Evolutionary conservation across 1,284 basidiomycete genomes (phyloP).

Genomic region (Ceratobasidium sp.): DNA sequence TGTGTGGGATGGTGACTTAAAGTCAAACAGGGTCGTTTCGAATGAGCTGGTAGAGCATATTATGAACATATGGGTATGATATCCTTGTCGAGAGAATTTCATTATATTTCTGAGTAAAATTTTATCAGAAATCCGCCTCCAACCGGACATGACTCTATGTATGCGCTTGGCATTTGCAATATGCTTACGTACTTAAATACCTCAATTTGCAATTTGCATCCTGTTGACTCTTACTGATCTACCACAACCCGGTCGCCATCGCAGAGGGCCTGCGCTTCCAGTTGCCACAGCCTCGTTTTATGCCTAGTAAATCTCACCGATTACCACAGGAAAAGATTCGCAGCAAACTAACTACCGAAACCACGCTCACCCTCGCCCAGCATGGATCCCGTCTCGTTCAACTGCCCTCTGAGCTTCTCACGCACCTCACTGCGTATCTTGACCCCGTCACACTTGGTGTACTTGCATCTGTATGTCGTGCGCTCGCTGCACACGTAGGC

Average conservation of each 20-base stretch:
- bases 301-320: conserved; percentile 47
- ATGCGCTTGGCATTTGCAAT: background rate
- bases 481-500: conserved; percentile 68
- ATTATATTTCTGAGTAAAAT: too few species aligned
- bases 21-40: too few species aligned
- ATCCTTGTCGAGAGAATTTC: too few species aligned
- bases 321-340: conserved; percentile 49
- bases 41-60: too few species aligned
- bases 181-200: background rate
- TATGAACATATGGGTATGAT: too few species aligned
- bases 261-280: conserved; percentile 22
- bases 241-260: conserved; percentile 17
- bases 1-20: too few species aligned
- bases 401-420: conserved; percentile 72
- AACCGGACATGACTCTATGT: too few species aligned
- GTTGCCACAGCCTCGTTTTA: conserved; percentile 46
- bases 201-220: background rate
- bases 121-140: too few species aligned
- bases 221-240: conserved; percentile 27
- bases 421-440: conserved; percentile 78
- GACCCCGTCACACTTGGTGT: conserved; percentile 67
- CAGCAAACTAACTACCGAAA: conserved; percentile 48
- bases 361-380: conserved; percentile 53
- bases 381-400: conserved; percentile 55
- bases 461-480: conserved; percentile 63